phyloP scores from a whole-genome alignment of 139 green algal species.

The Closterium sp. region DNA sequence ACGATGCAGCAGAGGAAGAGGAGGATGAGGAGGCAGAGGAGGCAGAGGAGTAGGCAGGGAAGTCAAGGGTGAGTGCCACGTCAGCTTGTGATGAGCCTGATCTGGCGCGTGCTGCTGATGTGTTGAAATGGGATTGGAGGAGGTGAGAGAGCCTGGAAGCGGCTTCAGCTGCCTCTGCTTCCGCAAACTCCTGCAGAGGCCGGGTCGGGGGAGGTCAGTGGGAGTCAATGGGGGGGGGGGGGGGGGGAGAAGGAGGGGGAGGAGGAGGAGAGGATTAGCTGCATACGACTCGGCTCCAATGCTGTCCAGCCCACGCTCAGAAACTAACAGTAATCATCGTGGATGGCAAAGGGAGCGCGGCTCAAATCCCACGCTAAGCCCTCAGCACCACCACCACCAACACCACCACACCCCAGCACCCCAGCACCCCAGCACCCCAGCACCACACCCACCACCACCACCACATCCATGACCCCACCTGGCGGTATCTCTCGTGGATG shows the following conservation, averaged over 20 bases:
- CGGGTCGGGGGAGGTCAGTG: neutral
- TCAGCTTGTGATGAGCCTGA: neutral
- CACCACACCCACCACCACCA: neutral
- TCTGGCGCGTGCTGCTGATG: neutral
- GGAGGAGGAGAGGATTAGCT: too few relatives aligned
- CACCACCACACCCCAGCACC: neutral
- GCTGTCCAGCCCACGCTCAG: neutral
- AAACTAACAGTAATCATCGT: neutral
- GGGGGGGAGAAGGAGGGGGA: too few relatives aligned
- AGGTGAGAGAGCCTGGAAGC: neutral
- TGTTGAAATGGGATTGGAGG: neutral
- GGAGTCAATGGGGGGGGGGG: too few relatives aligned
- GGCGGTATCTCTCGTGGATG: neutral
- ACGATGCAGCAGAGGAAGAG: neutral
- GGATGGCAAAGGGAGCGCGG: neutral
- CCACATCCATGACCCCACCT: neutral
- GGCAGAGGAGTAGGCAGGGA: neutral
- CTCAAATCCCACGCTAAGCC: too few relatives aligned
- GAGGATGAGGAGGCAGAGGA: neutral
- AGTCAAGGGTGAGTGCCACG: neutral
- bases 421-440: neutral
- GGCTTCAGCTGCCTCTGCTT: neutral
- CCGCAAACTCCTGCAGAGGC: neutral
- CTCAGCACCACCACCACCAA: neutral
- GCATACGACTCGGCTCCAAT: neutral